Evolutionary conservation across 257 asterid genomes (phyloP), one percentile per base, ranked within the genome.

Genomic region (Nicotiana undulata): DNA sequence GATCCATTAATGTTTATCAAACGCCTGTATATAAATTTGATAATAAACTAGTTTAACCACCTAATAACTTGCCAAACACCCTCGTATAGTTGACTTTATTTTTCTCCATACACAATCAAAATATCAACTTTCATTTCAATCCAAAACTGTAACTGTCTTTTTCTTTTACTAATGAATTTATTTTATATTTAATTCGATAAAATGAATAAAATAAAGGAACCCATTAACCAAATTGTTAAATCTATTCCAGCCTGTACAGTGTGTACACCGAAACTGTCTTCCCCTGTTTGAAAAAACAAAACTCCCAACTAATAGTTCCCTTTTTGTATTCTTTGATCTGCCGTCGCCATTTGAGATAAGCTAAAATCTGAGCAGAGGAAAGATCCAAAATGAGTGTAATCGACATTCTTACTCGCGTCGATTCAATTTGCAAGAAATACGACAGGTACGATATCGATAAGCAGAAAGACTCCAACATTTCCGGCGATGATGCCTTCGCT

Each of bases 401-500:
- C 89, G 98, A 95, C 83, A 75, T 95, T 32, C 81, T 95, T 77
- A 95, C 98, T 74, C 97, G 98, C 49, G 98, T 95, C 26, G 98
- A 95, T 52, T 56, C 97, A 92, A 95, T 95, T 91, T 95, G 98
- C 88, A 89, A 92, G 84, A 95, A 91, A 82, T 93, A 95, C 88
- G 98, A 95, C 89, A 95, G 88, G 56, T 93, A 95, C 89, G 98
- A 95, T 78, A 83, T 95, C 84, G 88, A 90, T 37, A 88, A 81
- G 81, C 91, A 81, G 81, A 92, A 95, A 86, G 94, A 92, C 51
- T 76, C 95, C 85, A 90, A 91, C 70, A 32, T 93, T 88, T 32
- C 98, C 87, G 99, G 99, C 82, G 98, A 91, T 82, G 97, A 93
- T 79, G 97, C 99, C 16, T 95, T 95, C 79, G 97, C 93, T 83